Conservation (phyloP, 139 green algal genomes). For the Spirogloea muscicola region DNA sequence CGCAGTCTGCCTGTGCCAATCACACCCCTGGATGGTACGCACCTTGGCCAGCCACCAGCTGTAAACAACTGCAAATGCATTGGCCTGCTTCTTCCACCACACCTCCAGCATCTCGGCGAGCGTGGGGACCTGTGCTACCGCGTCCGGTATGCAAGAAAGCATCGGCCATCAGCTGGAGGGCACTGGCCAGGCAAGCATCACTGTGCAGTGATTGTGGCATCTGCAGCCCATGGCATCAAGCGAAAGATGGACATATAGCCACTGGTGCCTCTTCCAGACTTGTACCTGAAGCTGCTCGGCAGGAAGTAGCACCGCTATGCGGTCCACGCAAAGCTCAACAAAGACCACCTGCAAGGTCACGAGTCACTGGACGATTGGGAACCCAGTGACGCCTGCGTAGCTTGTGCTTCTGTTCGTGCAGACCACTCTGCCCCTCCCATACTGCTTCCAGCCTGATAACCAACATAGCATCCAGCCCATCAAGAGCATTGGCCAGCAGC, state of each 20-base stretch:
- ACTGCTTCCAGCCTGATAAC: no score
- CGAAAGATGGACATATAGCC: no score
- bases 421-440: no score
- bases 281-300: constrained; percentile 18
- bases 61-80: constrained; percentile 24
- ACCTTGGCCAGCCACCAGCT: constrained; percentile 29
- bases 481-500: not conserved
- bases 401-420: no score
- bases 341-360: constrained; percentile 23
- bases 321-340: constrained; percentile 26
- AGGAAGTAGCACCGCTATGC: constrained; percentile 20
- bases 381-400: no score
- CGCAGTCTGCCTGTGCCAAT: not conserved
- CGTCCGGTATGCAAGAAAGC: no score
- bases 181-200: no score
- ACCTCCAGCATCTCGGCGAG: not conserved
- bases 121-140: constrained; percentile 11
- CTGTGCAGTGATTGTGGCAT: no score
- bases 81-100: constrained; percentile 17
- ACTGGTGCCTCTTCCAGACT: no score
- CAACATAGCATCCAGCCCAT: no score
- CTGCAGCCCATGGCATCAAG: no score
- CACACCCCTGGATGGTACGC: not conserved
- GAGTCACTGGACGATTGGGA: not conserved
- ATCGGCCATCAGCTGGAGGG: no score